Conservation (phyloP, 106 monocot species). For the Phalaenopsis aphrodite region DNA sequence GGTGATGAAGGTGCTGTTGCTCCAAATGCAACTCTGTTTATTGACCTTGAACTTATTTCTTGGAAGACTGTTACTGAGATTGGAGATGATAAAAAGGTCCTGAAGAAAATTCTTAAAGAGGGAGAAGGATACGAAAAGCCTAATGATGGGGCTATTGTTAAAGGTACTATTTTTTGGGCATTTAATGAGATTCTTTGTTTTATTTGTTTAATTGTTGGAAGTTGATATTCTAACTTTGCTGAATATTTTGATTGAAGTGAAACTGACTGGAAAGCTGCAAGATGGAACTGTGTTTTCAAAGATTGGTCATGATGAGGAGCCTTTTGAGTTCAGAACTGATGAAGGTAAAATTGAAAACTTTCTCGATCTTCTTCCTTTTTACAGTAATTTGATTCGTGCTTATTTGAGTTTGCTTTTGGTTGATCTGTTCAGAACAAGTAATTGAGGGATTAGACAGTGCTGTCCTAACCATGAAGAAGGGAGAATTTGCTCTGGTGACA, state of each 20-base stretch:
- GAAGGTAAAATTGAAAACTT: constrained; percentile 34
- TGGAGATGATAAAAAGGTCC: constrained; percentile 71
- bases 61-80: constrained; percentile 84
- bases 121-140: constrained; percentile 74
- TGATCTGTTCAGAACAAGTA: constrained; percentile 56
- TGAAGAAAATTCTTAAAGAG: constrained; percentile 75
- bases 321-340: constrained; percentile 81
- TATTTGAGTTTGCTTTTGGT: background rate
- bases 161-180: constrained; percentile 26
- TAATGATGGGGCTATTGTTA: constrained; percentile 72
- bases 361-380: background rate
- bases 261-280: constrained; percentile 66
- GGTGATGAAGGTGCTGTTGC: constrained; percentile 58
- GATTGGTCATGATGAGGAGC: constrained; percentile 79
- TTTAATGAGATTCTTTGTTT: background rate
- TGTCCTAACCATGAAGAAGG: constrained; percentile 89
- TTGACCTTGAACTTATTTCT: constrained; percentile 67
- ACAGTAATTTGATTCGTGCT: background rate
- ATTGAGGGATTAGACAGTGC: constrained; percentile 71
- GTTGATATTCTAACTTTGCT: background rate
- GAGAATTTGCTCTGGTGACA: constrained; percentile 77
- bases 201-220: background rate
- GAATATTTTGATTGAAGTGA: constrained; percentile 38
- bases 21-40: constrained; percentile 44
- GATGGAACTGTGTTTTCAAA: constrained; percentile 73